Evolutionary conservation across 805 yeast species (phyloP).

Genomic region (Pichia nanzhaoensis): DNA sequence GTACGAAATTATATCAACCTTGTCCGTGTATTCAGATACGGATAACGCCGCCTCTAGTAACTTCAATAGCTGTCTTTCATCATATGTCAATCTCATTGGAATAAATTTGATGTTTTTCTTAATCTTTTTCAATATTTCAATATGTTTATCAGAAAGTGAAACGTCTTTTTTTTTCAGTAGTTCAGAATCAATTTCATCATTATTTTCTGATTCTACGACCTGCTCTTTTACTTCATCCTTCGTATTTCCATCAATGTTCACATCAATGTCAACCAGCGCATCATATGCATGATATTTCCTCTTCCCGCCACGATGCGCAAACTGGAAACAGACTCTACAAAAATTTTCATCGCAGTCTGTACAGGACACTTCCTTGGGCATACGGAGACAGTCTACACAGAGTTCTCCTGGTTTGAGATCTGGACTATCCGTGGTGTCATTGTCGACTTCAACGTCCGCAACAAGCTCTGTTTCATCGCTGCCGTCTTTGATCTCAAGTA

Average conservation of each 20-base stretch:
- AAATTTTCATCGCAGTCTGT: slow-evolving; percentile 57
- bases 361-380: slow-evolving; percentile 61
- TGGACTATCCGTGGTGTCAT: slow-evolving; percentile 1
- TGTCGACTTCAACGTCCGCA: background rate
- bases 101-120: slow-evolving; percentile 45
- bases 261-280: slow-evolving; percentile 18
- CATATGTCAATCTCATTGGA: slow-evolving; percentile 61
- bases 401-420: slow-evolving; percentile 27
- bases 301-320: slow-evolving; percentile 65
- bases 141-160: slow-evolving; percentile 15
- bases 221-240: slow-evolving; percentile 11
- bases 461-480: slow-evolving; percentile 12
- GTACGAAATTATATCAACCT: slow-evolving; percentile 63
- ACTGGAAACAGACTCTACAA: slow-evolving; percentile 62
- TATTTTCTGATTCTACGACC: slow-evolving; percentile 16
- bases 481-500: slow-evolving; percentile 23
- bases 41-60: slow-evolving; percentile 69
- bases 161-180: background rate
- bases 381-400: slow-evolving; percentile 70
- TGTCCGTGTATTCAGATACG: slow-evolving; percentile 75
- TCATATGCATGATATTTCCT: slow-evolving; percentile 40
- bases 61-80: slow-evolving; percentile 62
- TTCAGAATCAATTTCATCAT: slow-evolving; percentile 6
- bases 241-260: slow-evolving; percentile 13
- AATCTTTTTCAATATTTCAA: slow-evolving; percentile 30